Evolutionary conservation across 805 yeast genomes (phyloP), one percentile per base, ranked within the genome.

Genomic region (Brettanomyces custersianus): DNA sequence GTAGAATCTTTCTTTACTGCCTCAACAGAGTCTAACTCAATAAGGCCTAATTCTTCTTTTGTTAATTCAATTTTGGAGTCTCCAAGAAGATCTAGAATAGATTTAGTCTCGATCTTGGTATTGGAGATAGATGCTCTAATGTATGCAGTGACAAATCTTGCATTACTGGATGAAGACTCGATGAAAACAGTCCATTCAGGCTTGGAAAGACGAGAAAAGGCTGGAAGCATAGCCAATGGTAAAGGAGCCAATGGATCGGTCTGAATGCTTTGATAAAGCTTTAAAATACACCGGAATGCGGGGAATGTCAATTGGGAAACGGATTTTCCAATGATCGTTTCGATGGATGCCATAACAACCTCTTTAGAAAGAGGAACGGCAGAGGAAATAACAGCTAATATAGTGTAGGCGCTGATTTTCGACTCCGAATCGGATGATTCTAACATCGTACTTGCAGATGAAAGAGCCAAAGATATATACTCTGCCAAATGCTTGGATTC

Each of bases 361-460:
- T 68, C 67, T 44, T 57, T 64, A 5, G 73, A 64, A 28, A 92
- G 65, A 5, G 85, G 80, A 33, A 78, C 68, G 31, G 90, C 80
- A 3, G 90, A 68, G 5, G 81, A 72, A 35, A 88, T 62, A 2
- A 90, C 95, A 0, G 90, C 73, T 18, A 90, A 54, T 11, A 87
- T 65, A 33, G 95, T 82, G 55, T 84, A 90, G 2, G 90, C 86
- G 15, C 95, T 80, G 40, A 85, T 69, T 54, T 83, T 92, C 34
- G 79, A 68, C 48, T 85, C 94, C 7, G 64, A 59, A 37, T 59
- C 60, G 10, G 59, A 40, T 5, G 74, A 62, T 2, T 61, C 59
- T 41, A 80, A 57, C 27, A 82, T 58, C 38, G 66, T 63, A 15
- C 81, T 83, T 12, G 77, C 62, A 2, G 69, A 60, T 49, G 77